Conservation (phyloP, 805 yeast genomes). For the Naumovozyma castellii region DNA sequence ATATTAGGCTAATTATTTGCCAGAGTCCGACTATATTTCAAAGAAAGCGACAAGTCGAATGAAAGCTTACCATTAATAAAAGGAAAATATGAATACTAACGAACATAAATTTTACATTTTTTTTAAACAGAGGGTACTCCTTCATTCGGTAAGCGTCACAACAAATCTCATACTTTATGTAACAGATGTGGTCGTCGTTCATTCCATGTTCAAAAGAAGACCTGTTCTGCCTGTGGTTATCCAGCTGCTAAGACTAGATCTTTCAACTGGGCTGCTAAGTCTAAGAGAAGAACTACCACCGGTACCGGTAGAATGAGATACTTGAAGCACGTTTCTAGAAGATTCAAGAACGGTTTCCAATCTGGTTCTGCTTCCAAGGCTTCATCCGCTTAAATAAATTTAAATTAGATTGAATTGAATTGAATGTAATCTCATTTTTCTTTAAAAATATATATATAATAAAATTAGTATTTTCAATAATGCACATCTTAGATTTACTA, state of each 20-base stretch:
- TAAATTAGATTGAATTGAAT: no score
- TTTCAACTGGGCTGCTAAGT: conserved; percentile 98
- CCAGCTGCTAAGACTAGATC: conserved; percentile 99
- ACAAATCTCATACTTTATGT: conserved; percentile 98
- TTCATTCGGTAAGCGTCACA: conserved; percentile 99
- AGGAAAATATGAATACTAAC: no score
- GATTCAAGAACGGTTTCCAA: conserved; percentile 99
- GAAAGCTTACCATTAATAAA: no score
- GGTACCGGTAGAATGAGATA: conserved; percentile 99
- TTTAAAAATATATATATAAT: no score
- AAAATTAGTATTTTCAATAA: no score
- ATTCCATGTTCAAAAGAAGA: conserved; percentile 98
- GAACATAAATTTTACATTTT: conserved; percentile 5
- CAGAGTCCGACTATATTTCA: no score
- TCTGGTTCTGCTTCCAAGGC: conserved; percentile 61
- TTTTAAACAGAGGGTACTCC: conserved; percentile 87
- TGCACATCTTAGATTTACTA: no score
- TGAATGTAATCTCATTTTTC: no score
- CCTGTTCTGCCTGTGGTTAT: conserved; percentile 98
- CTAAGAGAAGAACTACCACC: conserved; percentile 98
- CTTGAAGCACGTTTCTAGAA: conserved; percentile 94
- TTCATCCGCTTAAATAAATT: conserved; percentile 54
- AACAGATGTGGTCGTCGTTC: conserved; percentile 98
- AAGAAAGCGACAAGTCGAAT: no score
- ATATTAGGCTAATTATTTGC: no score